phyloP scores from a whole-genome alignment of 169 alveolate genomes.

The Eimeria sp. region DNA sequence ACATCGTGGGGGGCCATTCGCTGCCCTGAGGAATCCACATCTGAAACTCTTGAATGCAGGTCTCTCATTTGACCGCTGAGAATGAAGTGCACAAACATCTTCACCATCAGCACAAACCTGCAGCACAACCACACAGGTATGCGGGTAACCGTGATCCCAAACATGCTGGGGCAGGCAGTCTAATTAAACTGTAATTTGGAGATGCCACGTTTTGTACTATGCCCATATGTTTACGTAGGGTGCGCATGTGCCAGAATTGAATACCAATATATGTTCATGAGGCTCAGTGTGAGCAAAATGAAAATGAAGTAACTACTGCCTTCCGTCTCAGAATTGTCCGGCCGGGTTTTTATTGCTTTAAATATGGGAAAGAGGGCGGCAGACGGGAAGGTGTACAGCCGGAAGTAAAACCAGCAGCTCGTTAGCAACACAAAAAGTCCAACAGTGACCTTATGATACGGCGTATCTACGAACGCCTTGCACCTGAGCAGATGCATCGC shows the following conservation, averaged over 20 bases:
- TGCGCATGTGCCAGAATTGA: neutral
- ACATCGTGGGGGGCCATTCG: slow-evolving; percentile 12
- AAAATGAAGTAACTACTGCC: slow-evolving; percentile 85
- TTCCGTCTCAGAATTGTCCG: slow-evolving; percentile 80
- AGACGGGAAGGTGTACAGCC: slow-evolving; percentile 86
- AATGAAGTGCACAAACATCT: slow-evolving; percentile 87
- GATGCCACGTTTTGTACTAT: neutral
- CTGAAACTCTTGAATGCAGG: slow-evolving; percentile 86
- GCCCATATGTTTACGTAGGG: too few relatives aligned
- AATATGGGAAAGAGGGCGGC: slow-evolving; percentile 86
- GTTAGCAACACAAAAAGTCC: slow-evolving; percentile 85
- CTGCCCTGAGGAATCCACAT: slow-evolving; percentile 77
- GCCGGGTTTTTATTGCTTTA: slow-evolving; percentile 77
- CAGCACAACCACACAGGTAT: slow-evolving; percentile 7
- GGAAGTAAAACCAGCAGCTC: slow-evolving; percentile 86
- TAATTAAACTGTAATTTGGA: too few relatives aligned
- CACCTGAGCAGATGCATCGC: slow-evolving; percentile 83
- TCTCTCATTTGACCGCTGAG: slow-evolving; percentile 88
- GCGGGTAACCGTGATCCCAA: neutral
- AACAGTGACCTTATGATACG: slow-evolving; percentile 85
- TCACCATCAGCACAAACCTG: slow-evolving; percentile 87
- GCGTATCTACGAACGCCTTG: slow-evolving; percentile 89
- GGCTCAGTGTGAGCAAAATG: slow-evolving; percentile 84
- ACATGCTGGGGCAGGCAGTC: neutral
- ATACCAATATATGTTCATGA: slow-evolving; percentile 88